phyloP scores from a whole-genome alignment of 345 rosid genomes.

The Hibiscus tridactylites region DNA sequence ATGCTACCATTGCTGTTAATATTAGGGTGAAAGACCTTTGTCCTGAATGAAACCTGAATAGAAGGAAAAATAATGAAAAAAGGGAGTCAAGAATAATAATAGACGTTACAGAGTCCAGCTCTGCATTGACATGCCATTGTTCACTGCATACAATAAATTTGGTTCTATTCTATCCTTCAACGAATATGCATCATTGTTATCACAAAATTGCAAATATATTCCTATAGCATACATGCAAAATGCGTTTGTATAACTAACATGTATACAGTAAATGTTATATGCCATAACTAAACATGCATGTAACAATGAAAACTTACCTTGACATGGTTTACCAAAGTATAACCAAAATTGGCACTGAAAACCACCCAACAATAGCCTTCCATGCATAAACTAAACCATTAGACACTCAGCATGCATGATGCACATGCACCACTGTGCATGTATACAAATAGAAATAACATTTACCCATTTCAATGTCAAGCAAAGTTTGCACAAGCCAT shows the following conservation, averaged over 20 bases:
- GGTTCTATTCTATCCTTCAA: neutral
- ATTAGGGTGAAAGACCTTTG: conserved; percentile 91
- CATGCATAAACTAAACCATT: neutral
- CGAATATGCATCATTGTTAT: neutral
- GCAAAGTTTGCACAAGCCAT: neutral
- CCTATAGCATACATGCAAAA: no score
- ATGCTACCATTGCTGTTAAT: conserved; percentile 95
- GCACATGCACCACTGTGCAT: neutral
- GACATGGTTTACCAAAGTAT: no score
- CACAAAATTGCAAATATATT: no score
- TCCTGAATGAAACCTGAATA: conserved; percentile 76
- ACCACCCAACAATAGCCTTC: no score
- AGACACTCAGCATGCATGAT: neutral
- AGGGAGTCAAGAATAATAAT: neutral
- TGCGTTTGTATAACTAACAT: no score
- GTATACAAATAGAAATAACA: neutral
- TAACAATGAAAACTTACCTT: no score
- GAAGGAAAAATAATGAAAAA: neutral
- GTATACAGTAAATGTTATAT: no score
- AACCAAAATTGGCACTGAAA: no score
- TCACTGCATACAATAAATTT: neutral
- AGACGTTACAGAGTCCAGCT: neutral
- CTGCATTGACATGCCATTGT: neutral
- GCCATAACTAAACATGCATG: no score
- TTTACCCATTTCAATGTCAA: neutral